A percentile compares a stretch with the other conserved stretches of the same genome.
phyloP scores from a whole-genome alignment of 805 yeast species.

The Ascoidea tarda region DNA sequence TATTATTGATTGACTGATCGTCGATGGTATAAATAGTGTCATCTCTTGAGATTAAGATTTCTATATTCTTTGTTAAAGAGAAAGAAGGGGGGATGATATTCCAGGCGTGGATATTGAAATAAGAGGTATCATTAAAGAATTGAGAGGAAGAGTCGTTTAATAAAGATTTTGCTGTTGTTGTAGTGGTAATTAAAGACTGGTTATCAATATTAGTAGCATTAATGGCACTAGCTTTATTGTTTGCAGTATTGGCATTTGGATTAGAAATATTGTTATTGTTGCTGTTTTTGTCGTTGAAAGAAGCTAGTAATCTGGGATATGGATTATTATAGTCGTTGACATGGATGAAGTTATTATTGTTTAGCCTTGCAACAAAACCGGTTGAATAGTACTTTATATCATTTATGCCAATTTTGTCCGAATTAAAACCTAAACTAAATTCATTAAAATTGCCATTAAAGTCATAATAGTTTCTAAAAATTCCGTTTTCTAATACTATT shows the following conservation, averaged over 20 bases:
- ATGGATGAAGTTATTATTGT: constrained; percentile 26
- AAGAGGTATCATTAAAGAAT: background rate
- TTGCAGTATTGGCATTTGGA: constrained; percentile 6
- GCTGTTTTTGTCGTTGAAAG: constrained; percentile 7
- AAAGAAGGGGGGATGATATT: constrained; percentile 14
- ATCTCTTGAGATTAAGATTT: constrained; percentile 14
- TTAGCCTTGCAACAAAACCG: constrained; percentile 30
- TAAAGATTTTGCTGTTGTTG: background rate
- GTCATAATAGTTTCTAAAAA: constrained; percentile 44
- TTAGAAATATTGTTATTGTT: constrained; percentile 9
- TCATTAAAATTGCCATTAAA: constrained; percentile 56
- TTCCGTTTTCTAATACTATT: constrained; percentile 38
- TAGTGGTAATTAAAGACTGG: background rate
- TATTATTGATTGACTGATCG: background rate
- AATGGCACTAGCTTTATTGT: background rate
- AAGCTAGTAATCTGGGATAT: constrained; percentile 12
- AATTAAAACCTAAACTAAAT: constrained; percentile 22
- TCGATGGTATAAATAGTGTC: background rate
- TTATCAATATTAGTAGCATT: background rate
- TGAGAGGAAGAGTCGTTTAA: background rate
- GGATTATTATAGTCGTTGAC: constrained; percentile 26
- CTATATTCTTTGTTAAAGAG: constrained; percentile 14
- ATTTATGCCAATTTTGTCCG: constrained; percentile 18
- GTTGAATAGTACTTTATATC: constrained; percentile 24
- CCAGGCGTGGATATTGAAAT: constrained; percentile 16